Percentiles rank a stretch among this genome's conserved stretches.
Evolutionary conservation across 1,139 yeast species (phyloP).

Genomic region (Zygotorulaspora mrakii): DNA sequence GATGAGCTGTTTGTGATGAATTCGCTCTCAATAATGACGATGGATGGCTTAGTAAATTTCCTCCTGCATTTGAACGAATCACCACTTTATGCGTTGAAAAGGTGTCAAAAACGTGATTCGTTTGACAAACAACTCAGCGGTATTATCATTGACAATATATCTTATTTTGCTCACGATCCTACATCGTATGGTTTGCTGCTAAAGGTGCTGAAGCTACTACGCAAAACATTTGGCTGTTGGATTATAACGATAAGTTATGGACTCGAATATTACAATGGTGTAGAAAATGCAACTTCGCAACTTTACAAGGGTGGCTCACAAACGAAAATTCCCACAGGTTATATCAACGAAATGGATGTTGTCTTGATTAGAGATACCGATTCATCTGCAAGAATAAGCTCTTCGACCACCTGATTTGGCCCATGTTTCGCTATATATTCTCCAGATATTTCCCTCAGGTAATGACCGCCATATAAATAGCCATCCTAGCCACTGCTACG

Average conservation of each 20-base stretch:
- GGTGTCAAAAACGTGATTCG: slow-evolving; percentile 19
- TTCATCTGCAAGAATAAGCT: slow-evolving; percentile 11
- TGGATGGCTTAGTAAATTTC: slow-evolving; percentile 27
- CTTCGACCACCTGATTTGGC: not conserved
- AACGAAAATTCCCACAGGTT: slow-evolving; percentile 25
- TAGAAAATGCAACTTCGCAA: slow-evolving; percentile 21
- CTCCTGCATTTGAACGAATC: slow-evolving; percentile 25
- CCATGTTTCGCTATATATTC: too few relatives aligned
- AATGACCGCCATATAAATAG: too few relatives aligned
- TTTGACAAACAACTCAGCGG: slow-evolving; percentile 25
- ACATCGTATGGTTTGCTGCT: slow-evolving; percentile 16
- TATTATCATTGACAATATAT: slow-evolving; percentile 33
- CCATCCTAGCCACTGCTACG: too few relatives aligned
- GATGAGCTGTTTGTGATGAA: slow-evolving; percentile 20
- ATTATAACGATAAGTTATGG: slow-evolving; percentile 31
- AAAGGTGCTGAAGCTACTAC: slow-evolving; percentile 21
- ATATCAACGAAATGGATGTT: slow-evolving; percentile 29
- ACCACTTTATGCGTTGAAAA: slow-evolving; percentile 25
- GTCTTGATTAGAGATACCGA: slow-evolving; percentile 26
- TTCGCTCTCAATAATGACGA: slow-evolving; percentile 21
- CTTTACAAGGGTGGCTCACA: slow-evolving; percentile 15
- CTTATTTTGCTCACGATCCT: slow-evolving; percentile 24
- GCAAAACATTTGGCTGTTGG: slow-evolving; percentile 32
- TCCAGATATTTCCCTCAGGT: too few relatives aligned
- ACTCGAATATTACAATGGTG: slow-evolving; percentile 32